Base-by-base conservation (phyloP, 306 rosid species). In the Vigna mungo region DNA sequence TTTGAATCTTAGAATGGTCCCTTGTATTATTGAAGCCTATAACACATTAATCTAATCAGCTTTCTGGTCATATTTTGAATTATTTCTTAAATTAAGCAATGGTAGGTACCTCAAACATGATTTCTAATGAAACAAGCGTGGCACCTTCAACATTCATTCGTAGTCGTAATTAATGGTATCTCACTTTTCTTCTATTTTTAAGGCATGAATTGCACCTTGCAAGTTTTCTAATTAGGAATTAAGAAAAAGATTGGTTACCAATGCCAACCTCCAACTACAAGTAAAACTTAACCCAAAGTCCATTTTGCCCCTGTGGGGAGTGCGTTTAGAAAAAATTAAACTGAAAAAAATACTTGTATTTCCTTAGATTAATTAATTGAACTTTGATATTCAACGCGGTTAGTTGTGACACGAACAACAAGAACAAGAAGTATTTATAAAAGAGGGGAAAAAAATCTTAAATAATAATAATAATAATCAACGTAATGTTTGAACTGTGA, bases 371-470 rank as follows among this genome's bases (percentile, higher is more conserved):
- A 20, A 36, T 36, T 62, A 48, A 10, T 56, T 32, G 30, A 70
- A 70, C 5, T 48, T 34, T 44, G 5, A 44, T 11, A 3, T 44
- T 60, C 71, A 60, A 78, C 77, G 55, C 64, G 55, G 65, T 53
- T 12, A 70, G 46, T 48, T 78, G 55, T 25, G 17, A 78, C 20
- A 4, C 0, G 5, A 56, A 60, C 3, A 32, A 47, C 1, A 67
- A 30, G 8, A 32, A 47, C 1, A 67, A 30, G 8, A 56, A 12
- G 8, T 37, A 54, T 16, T 23, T 21, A 9, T 65, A 3, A 20
- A 49, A 36, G 71, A n/a, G n/a, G 14, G 7, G 27, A 48, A 70
- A 0, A 2, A 32, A 9, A 69, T 16, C 17, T 4, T 23, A 21
- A 67, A 44, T 12, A 66, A 18, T 30, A 67, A 44, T 20, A 66